Evolutionary conservation across 768 basidiomycete species (phyloP).

Genomic region (Epithele typhae): DNA sequence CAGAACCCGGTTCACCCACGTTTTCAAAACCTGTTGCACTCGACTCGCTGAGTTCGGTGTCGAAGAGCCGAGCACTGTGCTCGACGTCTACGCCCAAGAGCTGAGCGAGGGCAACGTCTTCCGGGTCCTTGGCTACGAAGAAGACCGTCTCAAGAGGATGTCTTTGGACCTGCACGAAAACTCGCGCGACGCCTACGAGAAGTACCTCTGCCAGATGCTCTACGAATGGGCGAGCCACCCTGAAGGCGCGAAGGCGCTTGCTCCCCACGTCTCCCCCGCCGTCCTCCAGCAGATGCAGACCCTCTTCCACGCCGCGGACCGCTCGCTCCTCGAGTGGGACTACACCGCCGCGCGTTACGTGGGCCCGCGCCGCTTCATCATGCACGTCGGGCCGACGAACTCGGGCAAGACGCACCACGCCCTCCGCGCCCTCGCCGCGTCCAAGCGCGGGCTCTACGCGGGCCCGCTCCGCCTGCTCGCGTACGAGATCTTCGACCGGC

Average conservation of each 20-base stretch:
- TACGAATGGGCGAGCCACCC: constrained; percentile 51
- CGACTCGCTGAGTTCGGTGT: constrained; percentile 51
- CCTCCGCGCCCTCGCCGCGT: constrained; percentile 78
- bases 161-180: constrained; percentile 24
- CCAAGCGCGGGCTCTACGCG: constrained; percentile 74
- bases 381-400: constrained; percentile 98
- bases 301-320: constrained; percentile 36
- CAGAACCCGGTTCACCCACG: constrained; percentile 33
- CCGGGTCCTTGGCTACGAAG: constrained; percentile 20
- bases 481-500: constrained; percentile 88
- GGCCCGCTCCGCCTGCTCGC: constrained; percentile 92
- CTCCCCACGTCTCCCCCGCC: constrained; percentile 23
- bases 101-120: constrained; percentile 27
- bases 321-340: constrained; percentile 44
- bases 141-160: constrained; percentile 43
- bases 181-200: constrained; percentile 32
- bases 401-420: constrained; percentile 97
- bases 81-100: constrained; percentile 37
- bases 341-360: constrained; percentile 51
- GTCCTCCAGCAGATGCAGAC: constrained; percentile 35
- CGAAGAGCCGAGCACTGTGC: constrained; percentile 36
- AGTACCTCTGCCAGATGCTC: constrained; percentile 48
- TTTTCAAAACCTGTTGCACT: constrained; percentile 16
- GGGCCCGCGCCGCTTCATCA: constrained; percentile 68
- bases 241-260: constrained; percentile 20